Conservation (phyloP, 139 green algal species). For the Bryopsis sp. region DNA sequence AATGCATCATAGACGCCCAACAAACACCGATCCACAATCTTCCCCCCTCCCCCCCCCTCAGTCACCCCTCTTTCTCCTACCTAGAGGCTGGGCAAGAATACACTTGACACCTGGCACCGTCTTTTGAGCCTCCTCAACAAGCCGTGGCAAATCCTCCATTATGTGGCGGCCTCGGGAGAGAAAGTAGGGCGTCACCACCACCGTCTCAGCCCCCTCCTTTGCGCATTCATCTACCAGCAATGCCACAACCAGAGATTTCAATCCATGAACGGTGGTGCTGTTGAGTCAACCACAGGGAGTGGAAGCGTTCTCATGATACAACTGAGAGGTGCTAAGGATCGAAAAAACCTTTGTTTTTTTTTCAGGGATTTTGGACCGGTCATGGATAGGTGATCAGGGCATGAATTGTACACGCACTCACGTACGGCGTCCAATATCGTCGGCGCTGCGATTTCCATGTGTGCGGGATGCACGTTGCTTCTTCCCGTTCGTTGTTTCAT, state of each 20-base stretch:
- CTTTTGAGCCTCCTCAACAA: slow-evolving; percentile 53
- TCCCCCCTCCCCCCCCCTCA: too few species aligned
- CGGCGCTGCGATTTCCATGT: slow-evolving; percentile 84
- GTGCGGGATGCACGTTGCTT: slow-evolving; percentile 60
- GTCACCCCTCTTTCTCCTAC: too few species aligned
- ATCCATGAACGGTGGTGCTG: too few species aligned
- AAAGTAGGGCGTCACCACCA: slow-evolving; percentile 85
- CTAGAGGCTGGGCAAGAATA: too few species aligned
- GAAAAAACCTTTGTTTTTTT: too few species aligned
- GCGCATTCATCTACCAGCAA: slow-evolving; percentile 36
- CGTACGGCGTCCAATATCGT: slow-evolving; percentile 65
- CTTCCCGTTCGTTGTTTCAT: slow-evolving; percentile 33
- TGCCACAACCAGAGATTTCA: neutral
- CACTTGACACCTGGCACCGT: too few species aligned
- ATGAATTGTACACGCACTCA: slow-evolving; percentile 20
- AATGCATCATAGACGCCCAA: too few species aligned
- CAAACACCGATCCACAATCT: too few species aligned
- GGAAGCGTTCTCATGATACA: too few species aligned
- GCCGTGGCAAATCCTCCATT: slow-evolving; percentile 70
- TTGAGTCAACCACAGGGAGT: too few species aligned
- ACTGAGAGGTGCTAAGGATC: too few species aligned
- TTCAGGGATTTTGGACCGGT: too few species aligned
- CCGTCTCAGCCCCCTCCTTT: slow-evolving; percentile 28
- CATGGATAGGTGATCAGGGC: neutral
- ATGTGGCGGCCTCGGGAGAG: slow-evolving; percentile 71